Base-by-base conservation (phyloP, 768 basidiomycete genomes). In the Cystobasidiopsis lactophilus region DNA sequence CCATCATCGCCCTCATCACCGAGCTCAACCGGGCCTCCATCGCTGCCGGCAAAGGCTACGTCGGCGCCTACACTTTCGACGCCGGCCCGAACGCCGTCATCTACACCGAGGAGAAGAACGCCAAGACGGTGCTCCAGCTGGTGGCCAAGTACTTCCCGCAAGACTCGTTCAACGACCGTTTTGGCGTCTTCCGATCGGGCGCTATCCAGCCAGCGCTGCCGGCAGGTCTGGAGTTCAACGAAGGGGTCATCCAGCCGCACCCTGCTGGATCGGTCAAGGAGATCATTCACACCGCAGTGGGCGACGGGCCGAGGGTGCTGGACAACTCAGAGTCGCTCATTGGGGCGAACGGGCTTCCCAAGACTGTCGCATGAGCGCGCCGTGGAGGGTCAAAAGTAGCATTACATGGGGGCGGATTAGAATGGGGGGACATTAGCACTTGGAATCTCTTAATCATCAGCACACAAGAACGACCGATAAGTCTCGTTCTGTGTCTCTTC, bases 61-160 rank as follows among this genome's bases (percentile, higher is more conserved):
- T 82, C 63, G 93, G 88, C 0, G 93, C 91, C 39, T 98, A 98
- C 69, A 98, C 93, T n/a, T 96, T 82, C 64, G 93, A 98, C 62
- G 93, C 93, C 0, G 93, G 93, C 30, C 93, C 93, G 14, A 98
- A 98, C 68, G 89, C 89, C 2, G 93, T 98, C 65, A 85, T 98
- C 63, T 98, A 96, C 68, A 76, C 86, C 0, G 74, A 75, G 3
- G 72, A 79, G 59, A 73, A 77, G 62, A 77, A 89, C 67, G 70
- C 93, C 62, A 74, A 74, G 58, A 76, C 79, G 66, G 80, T 98
- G 59, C 70, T 86, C 43, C 70, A 76, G 61, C 67, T 86, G 58
- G 73, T 96, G 58, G 68, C 78, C 51, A 69, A 73, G 53, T 95
- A 82, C 69, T 98, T 98, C 77, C 89, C 91, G 0, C 82, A 79